Conservation (phyloP, 306 rosid genomes). For the Fragaria nilgerrensis region DNA sequence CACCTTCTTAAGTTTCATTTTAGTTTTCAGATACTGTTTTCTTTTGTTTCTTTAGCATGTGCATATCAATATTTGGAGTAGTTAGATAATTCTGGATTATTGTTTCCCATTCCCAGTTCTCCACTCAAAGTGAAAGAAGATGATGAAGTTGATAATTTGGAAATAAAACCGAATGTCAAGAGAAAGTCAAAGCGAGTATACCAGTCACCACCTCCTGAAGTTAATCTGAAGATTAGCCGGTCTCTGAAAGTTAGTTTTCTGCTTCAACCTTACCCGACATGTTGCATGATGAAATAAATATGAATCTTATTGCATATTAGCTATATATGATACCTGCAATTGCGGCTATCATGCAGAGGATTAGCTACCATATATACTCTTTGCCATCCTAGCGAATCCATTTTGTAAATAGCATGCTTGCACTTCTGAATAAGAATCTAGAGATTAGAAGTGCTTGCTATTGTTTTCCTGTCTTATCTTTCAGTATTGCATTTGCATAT, state of each 20-base stretch:
- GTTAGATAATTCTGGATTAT: neutral
- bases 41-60: neutral
- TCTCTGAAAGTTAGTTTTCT: conserved; percentile 82
- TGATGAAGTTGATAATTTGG: conserved; percentile 90
- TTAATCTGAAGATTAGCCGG: conserved; percentile 89
- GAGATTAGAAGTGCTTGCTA: neutral
- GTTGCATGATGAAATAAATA: conserved; percentile 1
- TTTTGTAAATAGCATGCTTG: neutral
- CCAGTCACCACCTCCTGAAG: conserved; percentile 88
- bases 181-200: conserved; percentile 88
- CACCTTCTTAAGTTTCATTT: neutral
- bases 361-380: neutral
- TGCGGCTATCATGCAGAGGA: neutral
- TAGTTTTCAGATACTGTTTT: neutral
- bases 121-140: conserved; percentile 83
- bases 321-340: neutral
- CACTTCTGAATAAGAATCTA: neutral
- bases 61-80: neutral
- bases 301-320: neutral
- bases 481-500: neutral
- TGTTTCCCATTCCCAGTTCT: conserved; percentile 46
- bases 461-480: neutral
- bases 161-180: conserved; percentile 66
- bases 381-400: neutral
- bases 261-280: conserved; percentile 30